These are phyloP conservation scores for Diaporthe aspalathi DNA, from an alignment of 2,329 filamentous ascomycete species.

Conservation along the genomic window DNA sequence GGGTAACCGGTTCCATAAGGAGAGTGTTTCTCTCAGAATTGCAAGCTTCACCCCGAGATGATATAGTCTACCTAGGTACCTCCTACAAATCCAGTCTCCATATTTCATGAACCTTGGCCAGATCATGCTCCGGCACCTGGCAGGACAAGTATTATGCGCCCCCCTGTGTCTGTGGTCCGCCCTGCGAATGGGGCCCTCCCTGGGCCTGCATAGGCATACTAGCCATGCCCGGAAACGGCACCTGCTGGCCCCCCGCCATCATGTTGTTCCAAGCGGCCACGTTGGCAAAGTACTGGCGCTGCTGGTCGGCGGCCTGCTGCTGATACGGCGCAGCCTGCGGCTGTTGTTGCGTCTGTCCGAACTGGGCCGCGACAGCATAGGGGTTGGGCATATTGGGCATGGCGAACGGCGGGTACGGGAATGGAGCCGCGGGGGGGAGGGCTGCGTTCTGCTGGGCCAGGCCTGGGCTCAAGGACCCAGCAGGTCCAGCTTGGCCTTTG, in stretches of 20 bases:
- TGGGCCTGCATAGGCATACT: neutral
- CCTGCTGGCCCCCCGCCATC: neutral
- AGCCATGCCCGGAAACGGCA: neutral
- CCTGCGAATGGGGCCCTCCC: neutral
- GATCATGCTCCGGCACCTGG: neutral
- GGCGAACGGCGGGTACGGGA: neutral
- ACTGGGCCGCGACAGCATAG: neutral
- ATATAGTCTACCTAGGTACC: too few relatives aligned
- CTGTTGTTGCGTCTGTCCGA: neutral
- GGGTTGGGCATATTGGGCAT: neutral
- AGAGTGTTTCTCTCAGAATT: too few relatives aligned
- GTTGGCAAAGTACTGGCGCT: neutral
- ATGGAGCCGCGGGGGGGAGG: neutral
- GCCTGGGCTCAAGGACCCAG: neutral
- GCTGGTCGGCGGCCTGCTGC: neutral
- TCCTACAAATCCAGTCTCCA: too few relatives aligned
- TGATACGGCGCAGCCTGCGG: neutral
- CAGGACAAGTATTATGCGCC: neutral
- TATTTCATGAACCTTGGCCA: neutral
- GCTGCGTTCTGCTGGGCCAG: neutral
- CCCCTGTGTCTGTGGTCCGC: neutral
- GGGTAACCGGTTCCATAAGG: too few relatives aligned
- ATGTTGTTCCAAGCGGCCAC: constrained; percentile 8
- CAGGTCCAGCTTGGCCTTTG: neutral
- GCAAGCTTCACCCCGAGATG: too few relatives aligned